These are phyloP conservation scores for Eutypella sp. DNA, from an alignment of 2,329 filamentous ascomycete genomes.

Conservation along the genomic window DNA sequence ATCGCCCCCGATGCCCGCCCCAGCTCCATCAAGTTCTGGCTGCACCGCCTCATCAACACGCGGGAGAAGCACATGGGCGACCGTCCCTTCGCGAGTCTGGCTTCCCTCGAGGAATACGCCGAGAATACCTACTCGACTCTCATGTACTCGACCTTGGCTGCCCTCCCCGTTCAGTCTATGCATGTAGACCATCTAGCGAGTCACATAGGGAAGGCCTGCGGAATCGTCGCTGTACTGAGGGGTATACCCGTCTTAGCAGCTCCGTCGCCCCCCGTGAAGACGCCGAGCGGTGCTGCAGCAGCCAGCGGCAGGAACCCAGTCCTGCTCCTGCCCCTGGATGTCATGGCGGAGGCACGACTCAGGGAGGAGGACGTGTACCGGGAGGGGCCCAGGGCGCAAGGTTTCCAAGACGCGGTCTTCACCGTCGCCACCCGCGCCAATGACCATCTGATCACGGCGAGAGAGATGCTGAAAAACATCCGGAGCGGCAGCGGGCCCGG, in stretches of 20 bases:
- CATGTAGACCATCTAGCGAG: slow-evolving; percentile 89
- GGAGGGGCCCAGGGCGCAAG: slow-evolving; percentile 69
- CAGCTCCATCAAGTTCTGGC: slow-evolving; percentile 63
- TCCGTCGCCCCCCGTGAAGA: slow-evolving; percentile 50
- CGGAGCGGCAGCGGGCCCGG: slow-evolving; percentile 68
- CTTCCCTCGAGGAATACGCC: slow-evolving; percentile 77
- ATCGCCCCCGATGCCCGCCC: slow-evolving; percentile 33
- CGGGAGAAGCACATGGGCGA: slow-evolving; percentile 81
- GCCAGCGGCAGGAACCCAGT: slow-evolving; percentile 37
- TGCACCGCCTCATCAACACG: slow-evolving; percentile 71
- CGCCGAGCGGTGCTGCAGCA: slow-evolving; percentile 34
- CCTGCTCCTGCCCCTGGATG: slow-evolving; percentile 78
- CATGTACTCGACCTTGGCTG: slow-evolving; percentile 79
- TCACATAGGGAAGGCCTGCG: slow-evolving; percentile 90
- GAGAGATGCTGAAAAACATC: slow-evolving; percentile 83
- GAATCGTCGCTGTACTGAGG: slow-evolving; percentile 80
- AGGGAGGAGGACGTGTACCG: slow-evolving; percentile 88
- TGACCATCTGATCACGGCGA: slow-evolving; percentile 89
- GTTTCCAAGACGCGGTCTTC: slow-evolving; percentile 86
- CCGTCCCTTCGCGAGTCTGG: slow-evolving; percentile 69
- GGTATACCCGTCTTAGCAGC: slow-evolving; percentile 87
- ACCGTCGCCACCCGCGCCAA: slow-evolving; percentile 88
- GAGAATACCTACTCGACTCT: slow-evolving; percentile 94
- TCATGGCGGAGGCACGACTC: slow-evolving; percentile 78
- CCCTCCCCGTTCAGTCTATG: slow-evolving; percentile 73